Evolutionary conservation across 306 rosid genomes (phyloP).

Genomic region (Fragaria vesca): DNA sequence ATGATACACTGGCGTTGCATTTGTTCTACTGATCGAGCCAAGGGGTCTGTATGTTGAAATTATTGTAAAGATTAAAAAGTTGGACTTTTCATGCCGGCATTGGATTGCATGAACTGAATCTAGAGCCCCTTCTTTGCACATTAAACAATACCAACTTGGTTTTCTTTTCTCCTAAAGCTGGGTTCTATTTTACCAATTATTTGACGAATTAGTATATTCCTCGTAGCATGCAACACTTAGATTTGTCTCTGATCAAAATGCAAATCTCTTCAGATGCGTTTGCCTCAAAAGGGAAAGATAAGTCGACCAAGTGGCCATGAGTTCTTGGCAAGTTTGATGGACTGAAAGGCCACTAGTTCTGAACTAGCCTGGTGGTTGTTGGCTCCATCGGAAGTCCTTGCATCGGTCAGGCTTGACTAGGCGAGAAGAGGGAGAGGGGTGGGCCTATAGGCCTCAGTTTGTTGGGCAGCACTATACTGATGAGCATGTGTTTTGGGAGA

Average conservation of each 20-base stretch:
- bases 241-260: background rate
- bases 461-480: too few species aligned
- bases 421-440: too few species aligned
- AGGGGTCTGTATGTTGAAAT: slow-evolving; percentile 33
- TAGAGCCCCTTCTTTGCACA: background rate
- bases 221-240: background rate
- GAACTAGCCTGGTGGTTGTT: too few species aligned
- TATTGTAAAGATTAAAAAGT: slow-evolving; percentile 14
- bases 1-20: background rate
- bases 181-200: background rate
- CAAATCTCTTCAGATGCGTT: background rate
- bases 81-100: slow-evolving; percentile 26
- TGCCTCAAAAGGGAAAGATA: background rate
- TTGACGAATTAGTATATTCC: slow-evolving; percentile 1
- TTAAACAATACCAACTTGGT: slow-evolving; percentile 2
- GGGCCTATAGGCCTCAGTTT: too few species aligned
- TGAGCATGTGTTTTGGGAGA: too few species aligned
- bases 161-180: background rate
- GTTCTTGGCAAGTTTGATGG: background rate
- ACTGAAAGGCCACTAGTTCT: too few species aligned
- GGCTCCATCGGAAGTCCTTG: too few species aligned
- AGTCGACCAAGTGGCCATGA: background rate
- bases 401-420: too few species aligned
- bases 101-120: slow-evolving; percentile 33
- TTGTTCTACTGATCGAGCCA: slow-evolving; percentile 12